Conservation (phyloP, 78 protist species). For the Pigoraptor vietnamica region DNA sequence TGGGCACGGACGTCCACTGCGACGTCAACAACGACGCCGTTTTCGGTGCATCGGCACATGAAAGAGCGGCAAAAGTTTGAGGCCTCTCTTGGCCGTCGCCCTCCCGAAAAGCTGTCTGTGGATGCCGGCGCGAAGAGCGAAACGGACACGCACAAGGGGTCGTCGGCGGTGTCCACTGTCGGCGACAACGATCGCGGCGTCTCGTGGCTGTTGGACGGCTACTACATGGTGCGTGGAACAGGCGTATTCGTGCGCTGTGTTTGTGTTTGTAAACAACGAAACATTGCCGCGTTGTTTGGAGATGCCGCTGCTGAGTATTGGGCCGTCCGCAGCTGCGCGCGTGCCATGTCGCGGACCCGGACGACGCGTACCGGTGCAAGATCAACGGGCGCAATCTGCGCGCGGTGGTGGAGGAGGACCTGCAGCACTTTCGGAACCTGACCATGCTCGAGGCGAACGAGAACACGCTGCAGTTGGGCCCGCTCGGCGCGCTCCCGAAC, state of each 20-base stretch:
- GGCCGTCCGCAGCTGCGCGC: not conserved
- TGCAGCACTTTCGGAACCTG: not conserved
- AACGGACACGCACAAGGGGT: not conserved
- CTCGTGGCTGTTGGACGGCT: not conserved
- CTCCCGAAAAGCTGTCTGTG: not conserved
- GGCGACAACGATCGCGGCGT: not conserved
- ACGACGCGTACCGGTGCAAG: not conserved
- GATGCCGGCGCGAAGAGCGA: not conserved
- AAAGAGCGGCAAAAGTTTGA: not conserved
- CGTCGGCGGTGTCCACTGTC: not conserved
- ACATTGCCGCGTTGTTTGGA: too few species aligned
- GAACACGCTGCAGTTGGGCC: not conserved
- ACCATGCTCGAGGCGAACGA: not conserved
- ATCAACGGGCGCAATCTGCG: not conserved
- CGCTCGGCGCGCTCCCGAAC: not conserved
- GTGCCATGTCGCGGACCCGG: not conserved
- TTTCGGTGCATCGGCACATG: not conserved
- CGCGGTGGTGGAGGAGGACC: not conserved
- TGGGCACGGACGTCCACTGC: not conserved
- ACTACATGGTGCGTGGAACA: not conserved
- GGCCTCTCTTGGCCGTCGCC: not conserved
- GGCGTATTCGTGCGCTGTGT: not conserved
- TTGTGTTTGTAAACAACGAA: not conserved
- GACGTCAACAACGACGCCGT: not conserved
- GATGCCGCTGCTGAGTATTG: too few species aligned